Base-by-base conservation (phyloP, 1,139 yeast species). In the Insectozyma bohioensis region DNA sequence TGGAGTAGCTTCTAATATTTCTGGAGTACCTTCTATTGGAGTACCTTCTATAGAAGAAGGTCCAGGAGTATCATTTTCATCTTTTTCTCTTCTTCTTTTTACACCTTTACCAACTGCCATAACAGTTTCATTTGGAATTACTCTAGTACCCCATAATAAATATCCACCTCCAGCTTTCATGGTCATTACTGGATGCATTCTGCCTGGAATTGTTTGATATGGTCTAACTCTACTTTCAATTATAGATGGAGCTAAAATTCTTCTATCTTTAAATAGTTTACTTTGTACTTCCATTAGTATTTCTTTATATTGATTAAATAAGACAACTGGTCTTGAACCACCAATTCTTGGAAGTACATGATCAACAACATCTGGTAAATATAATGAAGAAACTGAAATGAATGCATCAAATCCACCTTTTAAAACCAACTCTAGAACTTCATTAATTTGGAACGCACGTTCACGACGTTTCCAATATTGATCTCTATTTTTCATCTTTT, bases 181-280 rank as follows among this genome's bases (percentile, higher is more conserved):
- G 1, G 97, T 85, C 99, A 92, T 94, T 40, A 81, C 59, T 0
- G 99, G 99, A 56, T 94, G 98, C 55, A 92, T 68, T 54, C 95
- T 79, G 6, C 98, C 98, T 9, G 95, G 88, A 18, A 92, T 77
- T 4, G 97, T 88, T 60, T 92, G 99, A 54, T 84, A 87, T 31
- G 82, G 83, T 43, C 97, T 76, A 6, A 85, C 95, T 39, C 87
- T 70, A 0, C 95, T 77, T 55, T 90, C 97, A 40, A 76, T 69
- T 18, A 94, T 78, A 3, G 88, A 76, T 4, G 97, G 95, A 1
- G 95, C 94, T 47, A 92, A 67, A 8, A 86, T 75, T 33, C 90
- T 68, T 43, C 76, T 69, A 46, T 87, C 95, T 27, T 65, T 64
- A 41, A 77, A 70, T 31, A 88, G 65, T 10, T 67, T 66, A 50